Evolutionary conservation across 208 protist species (phyloP).

Genomic region (Zelonia costaricensis): DNA sequence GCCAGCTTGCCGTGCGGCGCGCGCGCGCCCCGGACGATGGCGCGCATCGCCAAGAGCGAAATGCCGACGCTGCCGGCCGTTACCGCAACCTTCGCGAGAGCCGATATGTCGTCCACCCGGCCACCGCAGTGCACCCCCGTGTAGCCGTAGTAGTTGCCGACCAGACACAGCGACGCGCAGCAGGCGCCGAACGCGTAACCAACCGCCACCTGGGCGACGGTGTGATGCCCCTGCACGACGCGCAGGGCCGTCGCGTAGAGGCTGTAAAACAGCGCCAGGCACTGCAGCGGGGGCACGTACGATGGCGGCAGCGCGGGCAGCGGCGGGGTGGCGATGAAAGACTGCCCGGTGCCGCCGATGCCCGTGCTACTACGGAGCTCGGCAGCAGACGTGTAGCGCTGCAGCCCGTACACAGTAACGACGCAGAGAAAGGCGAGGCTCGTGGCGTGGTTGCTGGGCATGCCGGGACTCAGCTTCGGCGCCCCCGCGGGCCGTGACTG

Average conservation of each 20-base stretch:
- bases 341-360: not conserved
- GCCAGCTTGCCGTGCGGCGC: not conserved
- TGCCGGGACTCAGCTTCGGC: constrained; percentile 51
- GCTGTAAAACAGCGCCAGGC: constrained; percentile 31
- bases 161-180: constrained; percentile 18
- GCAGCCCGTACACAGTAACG: constrained; percentile 26
- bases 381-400: constrained; percentile 4
- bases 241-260: constrained; percentile 41
- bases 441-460: constrained; percentile 75
- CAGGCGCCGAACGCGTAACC: constrained; percentile 36
- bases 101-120: constrained; percentile 41
- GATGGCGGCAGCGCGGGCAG: constrained; percentile 3
- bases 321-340: not conserved
- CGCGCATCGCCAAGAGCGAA: constrained; percentile 13
- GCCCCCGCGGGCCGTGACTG: constrained; percentile 50
- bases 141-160: constrained; percentile 41
- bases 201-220: constrained; percentile 43
- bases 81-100: constrained; percentile 16
- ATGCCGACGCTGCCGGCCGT: constrained; percentile 10
- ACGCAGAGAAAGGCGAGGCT: constrained; percentile 45
- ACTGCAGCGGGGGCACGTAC: constrained; percentile 21
- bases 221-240: constrained; percentile 48
- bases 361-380: no score
- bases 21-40: constrained; percentile 17
- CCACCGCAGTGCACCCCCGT: constrained; percentile 25